These are phyloP conservation scores for Curvularia spicifera DNA, from an alignment of 2,329 filamentous ascomycete genomes.

Conservation along the genomic window DNA sequence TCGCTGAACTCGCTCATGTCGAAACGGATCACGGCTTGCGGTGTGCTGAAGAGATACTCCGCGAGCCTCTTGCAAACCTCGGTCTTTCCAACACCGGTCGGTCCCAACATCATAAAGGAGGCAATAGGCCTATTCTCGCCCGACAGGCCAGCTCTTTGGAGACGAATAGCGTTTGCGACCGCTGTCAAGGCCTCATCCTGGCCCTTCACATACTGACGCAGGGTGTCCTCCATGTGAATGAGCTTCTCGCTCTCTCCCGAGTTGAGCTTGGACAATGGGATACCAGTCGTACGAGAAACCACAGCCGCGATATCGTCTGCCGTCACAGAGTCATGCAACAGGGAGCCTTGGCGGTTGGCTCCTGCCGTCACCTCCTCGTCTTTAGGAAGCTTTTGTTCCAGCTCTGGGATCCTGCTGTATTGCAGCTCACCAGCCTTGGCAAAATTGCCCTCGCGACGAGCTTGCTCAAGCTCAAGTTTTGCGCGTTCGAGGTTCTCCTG, in stretches of 20 bases:
- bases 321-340: slow-evolving; percentile 94
- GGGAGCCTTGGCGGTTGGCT: slow-evolving; percentile 55
- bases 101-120: slow-evolving; percentile 96
- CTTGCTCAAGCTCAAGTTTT: slow-evolving; percentile 82
- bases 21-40: slow-evolving; percentile 88
- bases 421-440: slow-evolving; percentile 87
- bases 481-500: slow-evolving; percentile 90
- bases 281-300: slow-evolving; percentile 89
- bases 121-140: slow-evolving; percentile 91
- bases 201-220: slow-evolving; percentile 83
- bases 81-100: slow-evolving; percentile 96
- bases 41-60: slow-evolving; percentile 88
- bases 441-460: slow-evolving; percentile 87
- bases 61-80: slow-evolving; percentile 97
- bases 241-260: slow-evolving; percentile 93
- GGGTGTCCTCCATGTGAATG: slow-evolving; percentile 91
- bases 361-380: slow-evolving; percentile 61
- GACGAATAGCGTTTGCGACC: slow-evolving; percentile 89
- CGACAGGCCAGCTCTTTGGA: slow-evolving; percentile 90
- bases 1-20: slow-evolving; percentile 99
- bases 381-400: slow-evolving; percentile 80
- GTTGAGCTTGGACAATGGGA: slow-evolving; percentile 90
- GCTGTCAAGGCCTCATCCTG: slow-evolving; percentile 93
- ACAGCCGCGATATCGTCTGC: slow-evolving; percentile 93
- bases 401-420: slow-evolving; percentile 82